Evolutionary conservation across 805 yeast genomes (phyloP).

Genomic region (Yarrowia osloensis): DNA sequence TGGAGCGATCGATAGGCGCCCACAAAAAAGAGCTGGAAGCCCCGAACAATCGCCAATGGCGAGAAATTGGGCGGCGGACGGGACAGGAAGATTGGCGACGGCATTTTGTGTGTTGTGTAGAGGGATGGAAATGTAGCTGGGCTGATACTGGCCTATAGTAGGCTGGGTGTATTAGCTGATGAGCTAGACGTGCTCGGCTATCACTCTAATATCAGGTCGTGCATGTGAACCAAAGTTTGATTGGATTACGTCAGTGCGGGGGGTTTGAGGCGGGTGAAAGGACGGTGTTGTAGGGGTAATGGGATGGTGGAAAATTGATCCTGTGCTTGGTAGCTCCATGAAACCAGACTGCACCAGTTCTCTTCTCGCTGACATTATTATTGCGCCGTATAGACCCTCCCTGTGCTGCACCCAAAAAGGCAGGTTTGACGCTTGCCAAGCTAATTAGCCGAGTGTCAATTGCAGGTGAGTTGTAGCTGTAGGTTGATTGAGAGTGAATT

Average conservation of each 20-base stretch:
- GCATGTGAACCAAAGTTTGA: constrained; percentile 17
- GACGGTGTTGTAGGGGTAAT: neutral
- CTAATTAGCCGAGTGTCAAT: neutral
- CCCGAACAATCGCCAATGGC: constrained; percentile 51
- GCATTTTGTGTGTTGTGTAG: constrained; percentile 45
- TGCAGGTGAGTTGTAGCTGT: too few species aligned
- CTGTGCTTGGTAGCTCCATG: too few species aligned
- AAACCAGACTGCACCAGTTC: too few species aligned
- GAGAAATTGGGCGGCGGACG: constrained; percentile 60
- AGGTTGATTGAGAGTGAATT: too few species aligned
- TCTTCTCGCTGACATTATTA: too few species aligned
- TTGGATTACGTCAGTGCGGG: neutral
- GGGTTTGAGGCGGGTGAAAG: neutral
- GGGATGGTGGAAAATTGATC: neutral
- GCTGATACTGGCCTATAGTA: neutral
- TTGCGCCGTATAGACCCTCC: too few species aligned
- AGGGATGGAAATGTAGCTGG: too few species aligned
- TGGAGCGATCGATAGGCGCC: constrained; percentile 52
- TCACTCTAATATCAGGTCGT: neutral
- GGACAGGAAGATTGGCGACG: constrained; percentile 61
- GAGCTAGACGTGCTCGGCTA: neutral
- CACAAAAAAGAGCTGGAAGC: constrained; percentile 54
- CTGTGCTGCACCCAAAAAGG: neutral
- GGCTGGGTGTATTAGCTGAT: neutral
- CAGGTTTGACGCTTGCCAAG: neutral